Evolutionary conservation across 768 basidiomycete genomes (phyloP).

Genomic region (Russula olivacea): DNA sequence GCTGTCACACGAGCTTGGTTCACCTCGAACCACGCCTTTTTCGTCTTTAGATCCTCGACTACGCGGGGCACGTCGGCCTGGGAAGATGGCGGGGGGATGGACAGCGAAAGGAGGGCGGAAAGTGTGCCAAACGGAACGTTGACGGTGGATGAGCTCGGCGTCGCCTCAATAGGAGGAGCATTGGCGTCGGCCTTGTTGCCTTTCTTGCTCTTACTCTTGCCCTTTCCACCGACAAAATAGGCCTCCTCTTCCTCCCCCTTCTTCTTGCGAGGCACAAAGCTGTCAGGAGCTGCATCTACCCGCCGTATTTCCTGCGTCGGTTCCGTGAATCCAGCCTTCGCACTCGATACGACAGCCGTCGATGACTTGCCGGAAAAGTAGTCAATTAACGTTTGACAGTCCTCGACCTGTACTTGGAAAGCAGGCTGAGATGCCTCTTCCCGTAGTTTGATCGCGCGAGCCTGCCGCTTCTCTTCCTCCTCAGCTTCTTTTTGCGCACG

Average conservation of each 20-base stretch:
- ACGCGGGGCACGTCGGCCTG: slow-evolving; percentile 72
- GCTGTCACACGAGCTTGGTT: slow-evolving; percentile 80
- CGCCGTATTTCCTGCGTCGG: slow-evolving; percentile 80
- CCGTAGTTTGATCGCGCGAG: slow-evolving; percentile 69
- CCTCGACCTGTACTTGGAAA: slow-evolving; percentile 89
- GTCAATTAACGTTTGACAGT: slow-evolving; percentile 90
- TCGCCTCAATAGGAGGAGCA: slow-evolving; percentile 34
- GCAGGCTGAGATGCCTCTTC: slow-evolving; percentile 91
- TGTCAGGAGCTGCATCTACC: slow-evolving; percentile 68
- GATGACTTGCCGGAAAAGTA: slow-evolving; percentile 65
- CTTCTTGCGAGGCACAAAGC: slow-evolving; percentile 79
- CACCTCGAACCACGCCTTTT: slow-evolving; percentile 92
- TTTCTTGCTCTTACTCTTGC: slow-evolving; percentile 65
- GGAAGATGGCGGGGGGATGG: slow-evolving; percentile 84
- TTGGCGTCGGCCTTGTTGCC: slow-evolving; percentile 31
- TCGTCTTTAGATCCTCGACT: slow-evolving; percentile 84
- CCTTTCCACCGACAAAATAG: slow-evolving; percentile 63
- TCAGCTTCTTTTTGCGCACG: slow-evolving; percentile 71
- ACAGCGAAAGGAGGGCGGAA: slow-evolving; percentile 77
- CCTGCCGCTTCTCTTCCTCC: slow-evolving; percentile 74
- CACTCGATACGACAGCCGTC: slow-evolving; percentile 40
- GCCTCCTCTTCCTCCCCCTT: slow-evolving; percentile 81
- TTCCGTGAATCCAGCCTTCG: slow-evolving; percentile 51
- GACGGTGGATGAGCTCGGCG: slow-evolving; percentile 41
- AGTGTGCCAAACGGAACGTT: slow-evolving; percentile 84